phyloP scores from a whole-genome alignment of 352 stramenopile species.

The Blastocystis sp. region DNA sequence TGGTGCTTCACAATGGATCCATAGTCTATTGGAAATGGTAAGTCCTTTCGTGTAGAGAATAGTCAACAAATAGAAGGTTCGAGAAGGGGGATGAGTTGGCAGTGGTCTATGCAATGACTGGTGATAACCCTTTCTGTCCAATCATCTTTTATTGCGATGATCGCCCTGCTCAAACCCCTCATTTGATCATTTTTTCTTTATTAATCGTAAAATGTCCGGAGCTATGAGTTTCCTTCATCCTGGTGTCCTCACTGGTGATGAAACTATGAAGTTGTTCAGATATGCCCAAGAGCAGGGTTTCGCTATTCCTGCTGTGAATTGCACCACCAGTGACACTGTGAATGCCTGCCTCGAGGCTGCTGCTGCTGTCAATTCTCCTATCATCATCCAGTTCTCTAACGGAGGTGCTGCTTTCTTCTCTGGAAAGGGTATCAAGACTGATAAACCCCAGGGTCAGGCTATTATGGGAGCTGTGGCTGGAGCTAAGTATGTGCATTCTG shows the following conservation, averaged over 20 bases:
- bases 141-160: constrained; percentile 17
- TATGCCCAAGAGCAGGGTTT: constrained; percentile 86
- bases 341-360: constrained; percentile 91
- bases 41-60: no score
- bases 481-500: constrained; percentile 87
- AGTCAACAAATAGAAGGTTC: no score
- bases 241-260: constrained; percentile 77
- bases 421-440: constrained; percentile 85
- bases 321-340: constrained; percentile 83
- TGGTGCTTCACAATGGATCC: no score
- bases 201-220: constrained; percentile 22
- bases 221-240: constrained; percentile 64
- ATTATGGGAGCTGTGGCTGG: constrained; percentile 79
- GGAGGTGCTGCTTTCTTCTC: constrained; percentile 89
- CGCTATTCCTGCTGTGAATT: constrained; percentile 93
- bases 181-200: constrained; percentile 47
- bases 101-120: background rate
- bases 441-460: constrained; percentile 81
- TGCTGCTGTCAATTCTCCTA: constrained; percentile 85
- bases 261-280: constrained; percentile 81
- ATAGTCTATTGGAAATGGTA: no score
- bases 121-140: background rate
- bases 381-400: constrained; percentile 96
- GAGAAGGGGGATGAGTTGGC: background rate
- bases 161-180: constrained; percentile 11